Base-by-base conservation (phyloP, 768 basidiomycete species). In the Podaxis sp. region DNA sequence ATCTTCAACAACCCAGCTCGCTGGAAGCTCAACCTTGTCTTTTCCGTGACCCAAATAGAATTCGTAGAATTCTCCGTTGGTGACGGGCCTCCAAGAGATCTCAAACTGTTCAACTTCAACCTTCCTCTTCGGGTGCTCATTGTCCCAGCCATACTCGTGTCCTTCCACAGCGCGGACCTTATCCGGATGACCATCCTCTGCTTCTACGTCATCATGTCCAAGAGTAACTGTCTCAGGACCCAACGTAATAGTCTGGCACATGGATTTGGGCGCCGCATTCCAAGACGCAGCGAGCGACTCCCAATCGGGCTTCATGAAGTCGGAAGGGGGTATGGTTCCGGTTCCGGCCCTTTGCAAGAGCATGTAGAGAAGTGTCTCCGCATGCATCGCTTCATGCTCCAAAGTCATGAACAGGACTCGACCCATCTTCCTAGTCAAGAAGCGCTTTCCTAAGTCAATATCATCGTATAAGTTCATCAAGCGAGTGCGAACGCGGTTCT, bases 291-390 rank as follows among this genome's bases (percentile, higher is more conserved):
- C 71, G 8, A 88, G 79, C 0, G 80, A 75, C 1, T 77, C 74
- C 88, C 93, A 99, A 6, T 85, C 79, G 0, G 97, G 97, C 0
- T 79, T 69, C 2, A 84, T 74, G 71, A 95, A 94, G 2, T 86
- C 89, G 0, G 81, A 78, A 0, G 97, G 96, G 4, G 93, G 85
- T 44, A 92, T 79, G 2, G 93, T 93, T 2, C 92, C 90, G 0
- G 79, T 84, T 42, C 90, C 91, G 17, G 90, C 85, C 52, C 87
- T 84, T 72, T 95, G 96, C 3, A 96, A 71, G 11, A 96, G 85
- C 94, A 98, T 98, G 74, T 98, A 99, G 2, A 99, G 79, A 26
- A 99, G 79, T 0, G 97, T 99, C 82, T 99, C 97, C 2, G 83
- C 80, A 70, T 99, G 96, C 73, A 93, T 79, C 4, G 84, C 92